Evolutionary conservation across 768 basidiomycete genomes (phyloP).

Genomic region (Lyophyllum atratum): DNA sequence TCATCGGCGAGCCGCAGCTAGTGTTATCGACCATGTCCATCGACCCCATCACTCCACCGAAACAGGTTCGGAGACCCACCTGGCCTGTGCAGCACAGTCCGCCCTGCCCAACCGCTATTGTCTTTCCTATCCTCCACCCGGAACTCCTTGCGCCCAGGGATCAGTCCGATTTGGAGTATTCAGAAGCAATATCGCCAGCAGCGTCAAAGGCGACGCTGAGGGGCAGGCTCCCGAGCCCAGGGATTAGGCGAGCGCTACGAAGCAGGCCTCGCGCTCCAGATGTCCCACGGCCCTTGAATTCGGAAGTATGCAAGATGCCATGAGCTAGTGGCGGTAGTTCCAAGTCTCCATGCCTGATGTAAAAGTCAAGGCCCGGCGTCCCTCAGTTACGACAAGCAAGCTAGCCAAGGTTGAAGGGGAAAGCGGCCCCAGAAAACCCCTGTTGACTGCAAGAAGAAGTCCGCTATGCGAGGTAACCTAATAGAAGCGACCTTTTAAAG

Average conservation of each 20-base stretch:
- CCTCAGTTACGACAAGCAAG: background rate
- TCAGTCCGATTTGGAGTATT: background rate
- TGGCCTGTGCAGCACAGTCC: background rate
- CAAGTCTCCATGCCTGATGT: background rate
- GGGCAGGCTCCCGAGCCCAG: background rate
- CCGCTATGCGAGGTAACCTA: background rate
- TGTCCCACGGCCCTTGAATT: background rate
- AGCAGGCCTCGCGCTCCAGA: background rate
- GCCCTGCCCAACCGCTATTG: background rate
- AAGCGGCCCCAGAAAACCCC: background rate
- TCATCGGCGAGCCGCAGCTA: background rate
- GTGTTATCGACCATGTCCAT: background rate
- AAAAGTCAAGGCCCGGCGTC: background rate
- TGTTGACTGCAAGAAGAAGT: background rate
- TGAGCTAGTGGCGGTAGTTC: background rate
- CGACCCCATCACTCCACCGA: background rate
- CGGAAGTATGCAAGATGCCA: background rate
- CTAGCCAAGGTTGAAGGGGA: background rate
- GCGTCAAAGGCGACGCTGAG: background rate
- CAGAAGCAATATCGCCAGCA: background rate
- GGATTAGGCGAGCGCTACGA: background rate
- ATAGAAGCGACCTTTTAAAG: background rate
- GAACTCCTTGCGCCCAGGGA: too few relatives aligned
- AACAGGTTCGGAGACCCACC: background rate
- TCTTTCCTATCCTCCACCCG: background rate